Conservation (phyloP, 352 stramenopile species). For the Pythium aphanidermatum region DNA sequence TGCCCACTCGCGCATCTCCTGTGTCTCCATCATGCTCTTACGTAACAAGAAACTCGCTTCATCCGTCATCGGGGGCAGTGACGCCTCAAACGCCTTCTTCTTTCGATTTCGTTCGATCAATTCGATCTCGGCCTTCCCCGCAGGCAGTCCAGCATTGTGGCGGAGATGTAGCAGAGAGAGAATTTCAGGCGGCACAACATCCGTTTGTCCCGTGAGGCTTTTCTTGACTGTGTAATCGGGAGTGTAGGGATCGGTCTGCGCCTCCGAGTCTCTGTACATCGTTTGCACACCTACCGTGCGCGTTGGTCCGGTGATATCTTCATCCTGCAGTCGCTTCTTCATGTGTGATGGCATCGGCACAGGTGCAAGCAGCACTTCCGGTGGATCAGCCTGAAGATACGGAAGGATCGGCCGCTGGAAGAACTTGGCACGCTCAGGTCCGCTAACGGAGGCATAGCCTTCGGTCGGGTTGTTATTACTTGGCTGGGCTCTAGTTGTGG, state of each 20-base stretch:
- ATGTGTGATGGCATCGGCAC: slow-evolving; percentile 20
- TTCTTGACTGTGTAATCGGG: slow-evolving; percentile 86
- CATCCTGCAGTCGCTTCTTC: slow-evolving; percentile 30
- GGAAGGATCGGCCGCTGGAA: slow-evolving; percentile 87
- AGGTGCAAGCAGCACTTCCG: slow-evolving; percentile 84
- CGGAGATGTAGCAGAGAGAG: slow-evolving; percentile 70
- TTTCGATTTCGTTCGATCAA: slow-evolving; percentile 87
- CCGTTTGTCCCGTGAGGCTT: slow-evolving; percentile 24
- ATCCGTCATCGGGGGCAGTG: slow-evolving; percentile 92
- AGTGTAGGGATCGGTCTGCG: slow-evolving; percentile 92
- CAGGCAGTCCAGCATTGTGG: slow-evolving; percentile 67
- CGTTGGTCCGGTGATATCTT: slow-evolving; percentile 32
- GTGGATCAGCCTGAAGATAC: slow-evolving; percentile 78
- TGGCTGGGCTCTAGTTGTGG: slow-evolving; percentile 18
- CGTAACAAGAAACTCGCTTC: slow-evolving; percentile 88
- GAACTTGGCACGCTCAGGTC: slow-evolving; percentile 82
- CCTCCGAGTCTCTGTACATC: slow-evolving; percentile 90
- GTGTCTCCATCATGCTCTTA: slow-evolving; percentile 90
- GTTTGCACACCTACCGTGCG: slow-evolving; percentile 87
- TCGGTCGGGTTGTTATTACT: slow-evolving; percentile 24
- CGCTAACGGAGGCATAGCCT: slow-evolving; percentile 50
- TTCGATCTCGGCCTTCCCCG: slow-evolving; percentile 80
- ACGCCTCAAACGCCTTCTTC: slow-evolving; percentile 81
- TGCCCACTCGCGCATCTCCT: slow-evolving; percentile 88
- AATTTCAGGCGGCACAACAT: slow-evolving; percentile 69